Conservation (phyloP, 2,329 filamentous ascomycete species). For the Sclerotiophoma versabilis region DNA sequence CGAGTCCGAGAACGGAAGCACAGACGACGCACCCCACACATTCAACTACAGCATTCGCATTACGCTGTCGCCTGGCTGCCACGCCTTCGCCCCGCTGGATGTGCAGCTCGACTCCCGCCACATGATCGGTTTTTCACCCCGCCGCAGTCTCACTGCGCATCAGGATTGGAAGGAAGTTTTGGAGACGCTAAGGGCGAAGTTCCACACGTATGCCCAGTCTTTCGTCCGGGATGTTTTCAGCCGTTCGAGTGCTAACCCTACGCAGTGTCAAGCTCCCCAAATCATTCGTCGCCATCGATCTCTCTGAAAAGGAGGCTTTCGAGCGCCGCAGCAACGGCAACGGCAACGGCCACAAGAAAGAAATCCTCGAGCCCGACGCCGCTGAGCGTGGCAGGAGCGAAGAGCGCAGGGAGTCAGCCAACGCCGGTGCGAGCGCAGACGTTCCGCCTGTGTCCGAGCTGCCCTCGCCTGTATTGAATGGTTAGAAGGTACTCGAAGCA, state of each 20-base stretch:
- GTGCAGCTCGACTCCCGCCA: constrained; percentile 96
- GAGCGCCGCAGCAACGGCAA: constrained; percentile 27
- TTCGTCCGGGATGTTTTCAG: not conserved
- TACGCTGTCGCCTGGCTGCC: constrained; percentile 92
- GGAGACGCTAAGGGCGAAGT: constrained; percentile 91
- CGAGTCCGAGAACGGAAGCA: constrained; percentile 79
- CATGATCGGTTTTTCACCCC: constrained; percentile 92
- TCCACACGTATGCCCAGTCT: constrained; percentile 90
- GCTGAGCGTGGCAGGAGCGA: constrained; percentile 29
- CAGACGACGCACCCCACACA: constrained; percentile 67
- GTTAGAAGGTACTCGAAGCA: not conserved
- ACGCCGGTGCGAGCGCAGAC: not conserved
- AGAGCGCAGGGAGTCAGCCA: constrained; percentile 21
- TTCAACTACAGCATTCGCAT: constrained; percentile 97
- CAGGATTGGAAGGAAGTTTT: constrained; percentile 97
- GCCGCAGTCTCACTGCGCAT: constrained; percentile 87
- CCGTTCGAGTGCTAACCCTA: not conserved
- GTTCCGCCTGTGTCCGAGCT: not conserved
- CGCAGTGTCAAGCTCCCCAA: constrained; percentile 58
- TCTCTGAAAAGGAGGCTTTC: constrained; percentile 59
- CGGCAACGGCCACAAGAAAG: constrained; percentile 27
- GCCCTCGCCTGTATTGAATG: not conserved
- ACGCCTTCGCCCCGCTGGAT: constrained; percentile 94
- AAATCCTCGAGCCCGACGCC: not conserved
- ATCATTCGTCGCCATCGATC: constrained; percentile 59